phyloP scores from a whole-genome alignment of 2,329 filamentous ascomycete species.

The Penicillium brasilianum region DNA sequence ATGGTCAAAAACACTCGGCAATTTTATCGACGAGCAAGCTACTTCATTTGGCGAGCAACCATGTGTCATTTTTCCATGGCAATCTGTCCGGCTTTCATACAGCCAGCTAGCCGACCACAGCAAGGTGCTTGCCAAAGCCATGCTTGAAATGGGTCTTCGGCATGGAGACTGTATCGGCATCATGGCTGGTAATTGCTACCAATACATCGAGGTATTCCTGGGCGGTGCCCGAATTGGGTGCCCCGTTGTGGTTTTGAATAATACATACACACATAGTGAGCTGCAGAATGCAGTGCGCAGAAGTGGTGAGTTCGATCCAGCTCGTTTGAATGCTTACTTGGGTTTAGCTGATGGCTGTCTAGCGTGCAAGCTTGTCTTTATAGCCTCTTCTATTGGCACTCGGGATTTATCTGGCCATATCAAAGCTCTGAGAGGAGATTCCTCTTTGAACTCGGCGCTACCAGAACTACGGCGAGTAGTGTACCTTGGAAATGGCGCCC shows the following conservation, averaged over 20 bases:
- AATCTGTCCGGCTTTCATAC: conserved; percentile 28
- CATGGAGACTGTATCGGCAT: conserved; percentile 71
- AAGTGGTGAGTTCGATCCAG: conserved; percentile 23
- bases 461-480: conserved; percentile 25
- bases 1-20: conserved; percentile 26
- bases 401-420: conserved; percentile 30
- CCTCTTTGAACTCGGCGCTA: background rate
- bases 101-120: conserved; percentile 26
- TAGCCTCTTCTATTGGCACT: conserved; percentile 28
- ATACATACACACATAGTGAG: conserved; percentile 37
- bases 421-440: conserved; percentile 13
- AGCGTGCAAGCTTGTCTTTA: conserved; percentile 36
- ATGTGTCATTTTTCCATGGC: conserved; percentile 30
- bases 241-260: conserved; percentile 41
- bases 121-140: conserved; percentile 56
- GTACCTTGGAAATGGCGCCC: conserved; percentile 2
- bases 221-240: conserved; percentile 42
- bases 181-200: conserved; percentile 64
- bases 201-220: conserved; percentile 65
- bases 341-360: conserved; percentile 1
- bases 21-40: conserved; percentile 31
- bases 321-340: background rate
- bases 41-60: conserved; percentile 10
- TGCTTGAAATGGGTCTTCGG: conserved; percentile 68
- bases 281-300: conserved; percentile 24